phyloP scores from a whole-genome alignment of 768 basidiomycete genomes.

The Gautieria morchelliformis region DNA sequence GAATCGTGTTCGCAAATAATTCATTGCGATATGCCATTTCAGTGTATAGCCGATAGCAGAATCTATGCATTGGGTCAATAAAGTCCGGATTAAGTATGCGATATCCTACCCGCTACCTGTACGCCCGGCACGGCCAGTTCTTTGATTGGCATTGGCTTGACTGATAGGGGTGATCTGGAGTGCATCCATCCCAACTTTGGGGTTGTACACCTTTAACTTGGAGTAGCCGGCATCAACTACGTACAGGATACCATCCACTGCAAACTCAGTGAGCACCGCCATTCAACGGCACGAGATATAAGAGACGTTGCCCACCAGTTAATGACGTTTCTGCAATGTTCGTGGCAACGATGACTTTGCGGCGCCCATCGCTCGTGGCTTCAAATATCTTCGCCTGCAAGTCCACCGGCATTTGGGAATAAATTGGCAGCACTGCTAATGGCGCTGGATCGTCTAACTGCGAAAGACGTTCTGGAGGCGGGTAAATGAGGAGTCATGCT shows the following conservation, averaged over 20 bases:
- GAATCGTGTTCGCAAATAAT: constrained; percentile 90
- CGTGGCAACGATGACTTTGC: constrained; percentile 97
- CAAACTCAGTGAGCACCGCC: background rate
- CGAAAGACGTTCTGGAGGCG: constrained; percentile 66
- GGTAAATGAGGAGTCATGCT: background rate
- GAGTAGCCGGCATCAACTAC: constrained; percentile 97
- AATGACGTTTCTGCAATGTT: constrained; percentile 98
- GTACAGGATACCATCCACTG: constrained; percentile 95
- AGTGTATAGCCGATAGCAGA: constrained; percentile 94
- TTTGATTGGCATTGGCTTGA: constrained; percentile 95
- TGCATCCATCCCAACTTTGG: constrained; percentile 98
- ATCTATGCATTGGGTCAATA: constrained; percentile 35
- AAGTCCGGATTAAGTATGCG: background rate
- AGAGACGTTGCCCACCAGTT: constrained; percentile 47
- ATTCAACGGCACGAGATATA: background rate
- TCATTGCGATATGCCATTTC: constrained; percentile 97
- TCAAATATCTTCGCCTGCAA: constrained; percentile 97
- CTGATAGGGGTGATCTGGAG: constrained; percentile 98
- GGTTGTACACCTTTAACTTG: constrained; percentile 98
- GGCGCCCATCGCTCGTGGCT: constrained; percentile 83
- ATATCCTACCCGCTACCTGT: constrained; percentile 82
- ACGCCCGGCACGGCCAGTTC: constrained; percentile 92
- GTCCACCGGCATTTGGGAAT: constrained; percentile 99
- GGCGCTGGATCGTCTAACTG: constrained; percentile 88
- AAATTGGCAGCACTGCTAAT: constrained; percentile 90